A percentile compares a stretch with the other conserved stretches of the same genome.
These are phyloP conservation scores for Sphaerulina vaccinii DNA, from an alignment of 2,329 filamentous ascomycete genomes.

Conservation along the genomic window DNA sequence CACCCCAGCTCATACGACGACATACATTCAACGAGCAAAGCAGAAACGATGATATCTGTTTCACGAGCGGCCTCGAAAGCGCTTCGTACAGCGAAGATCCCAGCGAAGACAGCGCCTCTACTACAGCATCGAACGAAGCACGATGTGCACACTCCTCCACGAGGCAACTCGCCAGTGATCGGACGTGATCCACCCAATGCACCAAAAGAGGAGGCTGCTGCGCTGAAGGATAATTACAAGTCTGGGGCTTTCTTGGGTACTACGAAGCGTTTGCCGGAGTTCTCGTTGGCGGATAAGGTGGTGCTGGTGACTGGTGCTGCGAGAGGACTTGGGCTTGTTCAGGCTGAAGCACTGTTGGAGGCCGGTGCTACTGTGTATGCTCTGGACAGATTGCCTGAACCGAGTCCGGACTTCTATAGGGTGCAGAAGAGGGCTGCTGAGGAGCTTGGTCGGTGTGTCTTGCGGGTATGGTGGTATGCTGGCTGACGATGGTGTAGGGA, in stretches of 20 bases:
- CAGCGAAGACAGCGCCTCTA: conserved; percentile 14
- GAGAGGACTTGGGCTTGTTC: conserved; percentile 67
- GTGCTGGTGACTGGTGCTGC: conserved; percentile 41
- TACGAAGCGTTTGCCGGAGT: conserved; percentile 62
- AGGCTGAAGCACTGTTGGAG: conserved; percentile 71
- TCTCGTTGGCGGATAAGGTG: conserved; percentile 57
- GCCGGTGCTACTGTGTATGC: conserved; percentile 72
- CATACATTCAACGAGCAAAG: too few species aligned
- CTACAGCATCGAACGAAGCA: conserved; percentile 28
- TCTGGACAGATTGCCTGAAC: conserved; percentile 61
- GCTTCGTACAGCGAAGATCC: conserved; percentile 17
- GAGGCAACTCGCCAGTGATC: neutral
- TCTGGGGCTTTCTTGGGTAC: conserved; percentile 38
- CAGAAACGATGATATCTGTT: neutral
- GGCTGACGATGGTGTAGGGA: conserved; percentile 35
- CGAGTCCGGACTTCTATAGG: conserved; percentile 61
- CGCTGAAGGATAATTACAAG: conserved; percentile 33
- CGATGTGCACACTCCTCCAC: conserved; percentile 30
- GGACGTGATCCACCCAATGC: conserved; percentile 21
- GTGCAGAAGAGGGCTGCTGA: conserved; percentile 63
- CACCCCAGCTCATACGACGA: too few species aligned
- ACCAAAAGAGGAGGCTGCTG: conserved; percentile 33
- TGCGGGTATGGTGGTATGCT: neutral
- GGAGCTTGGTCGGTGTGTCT: conserved; percentile 52
- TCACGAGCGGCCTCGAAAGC: conserved; percentile 8